Percentiles rank a stretch among this genome's conserved stretches.
Conservation (phyloP, 805 yeast genomes). For the Ogataea henricii region DNA sequence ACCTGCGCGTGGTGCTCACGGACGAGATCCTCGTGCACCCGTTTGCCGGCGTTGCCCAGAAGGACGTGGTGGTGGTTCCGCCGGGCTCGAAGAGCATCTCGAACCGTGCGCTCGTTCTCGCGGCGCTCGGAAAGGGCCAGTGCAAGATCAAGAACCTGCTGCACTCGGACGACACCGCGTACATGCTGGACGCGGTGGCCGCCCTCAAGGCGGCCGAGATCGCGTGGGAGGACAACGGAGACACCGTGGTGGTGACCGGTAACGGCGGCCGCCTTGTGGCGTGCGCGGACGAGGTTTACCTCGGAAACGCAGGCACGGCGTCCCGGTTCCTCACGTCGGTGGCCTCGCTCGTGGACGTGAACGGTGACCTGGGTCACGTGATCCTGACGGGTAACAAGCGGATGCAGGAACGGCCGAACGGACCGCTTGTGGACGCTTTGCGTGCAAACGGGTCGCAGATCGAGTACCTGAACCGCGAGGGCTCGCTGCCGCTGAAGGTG, state of each 20-base stretch:
- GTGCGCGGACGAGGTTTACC: slow-evolving; percentile 66
- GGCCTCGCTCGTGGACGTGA: slow-evolving; percentile 73
- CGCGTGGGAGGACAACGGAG: slow-evolving; percentile 84
- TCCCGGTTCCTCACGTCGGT: slow-evolving; percentile 92
- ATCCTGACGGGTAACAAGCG: slow-evolving; percentile 90
- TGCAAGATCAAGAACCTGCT: slow-evolving; percentile 82
- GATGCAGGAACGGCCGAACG: slow-evolving; percentile 97
- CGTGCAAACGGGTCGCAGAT: slow-evolving; percentile 75
- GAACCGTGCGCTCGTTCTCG: slow-evolving; percentile 88
- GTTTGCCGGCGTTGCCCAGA: slow-evolving; percentile 43
- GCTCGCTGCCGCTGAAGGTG: slow-evolving; percentile 83
- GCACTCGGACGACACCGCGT: slow-evolving; percentile 95
- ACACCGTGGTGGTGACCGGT: slow-evolving; percentile 79
- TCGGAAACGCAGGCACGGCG: slow-evolving; percentile 98
- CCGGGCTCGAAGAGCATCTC: slow-evolving; percentile 98
- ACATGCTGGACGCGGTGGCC: slow-evolving; percentile 86
- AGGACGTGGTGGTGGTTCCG: slow-evolving; percentile 60
- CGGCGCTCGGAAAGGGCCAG: slow-evolving; percentile 86
- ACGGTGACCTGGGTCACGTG: slow-evolving; percentile 45
- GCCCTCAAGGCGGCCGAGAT: slow-evolving; percentile 80
- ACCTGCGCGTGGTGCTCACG: slow-evolving; percentile 76
- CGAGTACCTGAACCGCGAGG: slow-evolving; percentile 68
- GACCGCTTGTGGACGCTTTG: slow-evolving; percentile 92
- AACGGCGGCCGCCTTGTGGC: slow-evolving; percentile 80
- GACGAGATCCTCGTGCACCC: slow-evolving; percentile 75